phyloP scores from a whole-genome alignment of 805 yeast genomes.

The Candida mattraensis region DNA sequence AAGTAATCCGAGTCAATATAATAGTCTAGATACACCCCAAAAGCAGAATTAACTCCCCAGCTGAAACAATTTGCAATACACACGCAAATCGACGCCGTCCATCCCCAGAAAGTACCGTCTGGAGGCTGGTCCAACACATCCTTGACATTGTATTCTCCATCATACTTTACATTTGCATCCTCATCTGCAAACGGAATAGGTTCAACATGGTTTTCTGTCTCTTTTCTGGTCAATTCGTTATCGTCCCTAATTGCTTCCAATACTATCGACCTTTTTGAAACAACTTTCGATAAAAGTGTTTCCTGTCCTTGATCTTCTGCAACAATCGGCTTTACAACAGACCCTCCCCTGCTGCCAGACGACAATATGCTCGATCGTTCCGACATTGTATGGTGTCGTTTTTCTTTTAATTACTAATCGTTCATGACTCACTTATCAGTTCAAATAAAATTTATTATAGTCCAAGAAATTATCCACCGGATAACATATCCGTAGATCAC shows the following conservation, averaged over 20 bases:
- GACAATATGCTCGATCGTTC: too few relatives aligned
- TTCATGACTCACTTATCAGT: too few relatives aligned
- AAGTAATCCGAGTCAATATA: slow-evolving; percentile 44
- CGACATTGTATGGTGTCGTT: too few relatives aligned
- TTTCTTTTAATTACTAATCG: too few relatives aligned
- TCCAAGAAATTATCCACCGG: too few relatives aligned
- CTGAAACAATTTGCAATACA: slow-evolving; percentile 37
- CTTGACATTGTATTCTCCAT: slow-evolving; percentile 33
- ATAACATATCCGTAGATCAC: too few relatives aligned
- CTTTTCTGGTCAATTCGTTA: slow-evolving; percentile 24
- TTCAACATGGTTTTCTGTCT: slow-evolving; percentile 7
- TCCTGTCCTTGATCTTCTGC: too few relatives aligned
- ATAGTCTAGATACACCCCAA: slow-evolving; percentile 53
- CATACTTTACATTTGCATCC: slow-evolving; percentile 20
- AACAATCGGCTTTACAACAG: too few relatives aligned
- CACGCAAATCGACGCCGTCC: slow-evolving; percentile 45
- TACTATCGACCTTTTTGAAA: too few relatives aligned
- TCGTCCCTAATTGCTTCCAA: slow-evolving; percentile 32
- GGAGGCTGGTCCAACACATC: slow-evolving; percentile 37
- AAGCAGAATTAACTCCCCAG: slow-evolving; percentile 57
- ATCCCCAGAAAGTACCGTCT: slow-evolving; percentile 47
- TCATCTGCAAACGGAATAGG: slow-evolving; percentile 6
- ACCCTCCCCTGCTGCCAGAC: too few relatives aligned
- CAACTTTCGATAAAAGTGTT: too few relatives aligned
- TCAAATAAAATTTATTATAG: too few relatives aligned